These are phyloP conservation scores for Leucogyrophana mollusca DNA, from an alignment of 768 basidiomycete species.

Conservation along the genomic window DNA sequence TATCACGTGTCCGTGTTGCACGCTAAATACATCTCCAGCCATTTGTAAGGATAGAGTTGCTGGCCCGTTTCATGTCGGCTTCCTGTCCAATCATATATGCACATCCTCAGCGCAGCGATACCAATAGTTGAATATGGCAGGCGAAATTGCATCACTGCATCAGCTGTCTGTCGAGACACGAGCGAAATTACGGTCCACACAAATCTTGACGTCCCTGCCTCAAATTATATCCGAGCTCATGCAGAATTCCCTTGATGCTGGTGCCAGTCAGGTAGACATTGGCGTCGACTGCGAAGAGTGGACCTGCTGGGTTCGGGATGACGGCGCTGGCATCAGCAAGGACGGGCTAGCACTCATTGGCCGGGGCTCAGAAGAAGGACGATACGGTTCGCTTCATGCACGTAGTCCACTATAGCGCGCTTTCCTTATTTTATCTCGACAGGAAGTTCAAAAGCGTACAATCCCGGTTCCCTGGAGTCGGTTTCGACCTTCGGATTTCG, in stretches of 20 bases:
- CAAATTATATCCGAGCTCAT: constrained; percentile 82
- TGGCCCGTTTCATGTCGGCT: too few species aligned
- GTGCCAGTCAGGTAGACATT: constrained; percentile 64
- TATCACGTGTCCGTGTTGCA: too few species aligned
- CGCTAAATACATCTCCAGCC: too few species aligned
- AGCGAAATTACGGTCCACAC: constrained; percentile 73
- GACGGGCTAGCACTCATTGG: constrained; percentile 57
- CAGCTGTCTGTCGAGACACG: constrained; percentile 63
- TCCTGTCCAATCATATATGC: too few species aligned
- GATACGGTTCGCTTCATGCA: constrained; percentile 64
- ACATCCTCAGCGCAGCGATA: too few species aligned
- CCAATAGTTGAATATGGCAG: constrained; percentile 14
- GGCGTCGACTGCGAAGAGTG: constrained; percentile 75
- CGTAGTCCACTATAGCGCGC: neutral
- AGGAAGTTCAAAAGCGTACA: constrained; percentile 78
- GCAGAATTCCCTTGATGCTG: constrained; percentile 89
- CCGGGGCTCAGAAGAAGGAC: constrained; percentile 45
- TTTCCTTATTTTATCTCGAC: constrained; percentile 3
- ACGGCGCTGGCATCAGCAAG: constrained; percentile 75
- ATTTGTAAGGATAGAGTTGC: too few species aligned
- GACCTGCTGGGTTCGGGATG: constrained; percentile 83
- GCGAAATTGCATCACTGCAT: constrained; percentile 16
- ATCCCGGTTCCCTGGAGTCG: constrained; percentile 45
- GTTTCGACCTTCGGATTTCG: constrained; percentile 83
- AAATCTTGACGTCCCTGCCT: constrained; percentile 79